Evolutionary conservation across 1,284 basidiomycete genomes (phyloP), one percentile per base, ranked within the genome.

Genomic region (Tylopilus orsonianus): DNA sequence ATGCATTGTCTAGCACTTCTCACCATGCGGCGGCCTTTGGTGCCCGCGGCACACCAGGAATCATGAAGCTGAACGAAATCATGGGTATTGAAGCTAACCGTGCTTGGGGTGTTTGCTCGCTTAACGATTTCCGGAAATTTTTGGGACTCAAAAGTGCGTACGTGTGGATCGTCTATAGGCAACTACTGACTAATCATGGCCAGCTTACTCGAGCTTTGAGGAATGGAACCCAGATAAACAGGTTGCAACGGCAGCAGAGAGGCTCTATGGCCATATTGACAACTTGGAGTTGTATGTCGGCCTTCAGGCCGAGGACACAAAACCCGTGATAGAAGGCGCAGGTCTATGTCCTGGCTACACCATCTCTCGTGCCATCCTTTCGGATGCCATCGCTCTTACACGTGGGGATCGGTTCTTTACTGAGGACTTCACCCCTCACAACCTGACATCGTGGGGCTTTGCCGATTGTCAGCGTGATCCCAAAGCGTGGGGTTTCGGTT

Each of bases 281-380:
- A 77, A 85, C 56, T 77, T 95, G 47, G 91, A 95, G 66, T 75
- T 94, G 8, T 93, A 93, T 57, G 81, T 83, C 34, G 87, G 87
- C 40, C 72, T 90, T 19, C 82, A 84, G 56, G 80, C 72, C 1
- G 87, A 90, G 59, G 79, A 85, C 52, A 74, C 84, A 4, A 94
- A 93, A 66, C 86, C 84, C 8, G 72, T 87, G 42, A 77, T 85
- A 26, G 80, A 83, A 0, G 89, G 90, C 41, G 86, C 88, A 45
- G 92, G 92, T 50, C 76, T 90, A 45, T 90, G 90, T 67, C 88
- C 89, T 52, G 80, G 85, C 9, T 93, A 89, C 68, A 94, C 93
- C 8, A 83, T 91, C 60, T 87, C 85, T 57, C 81, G 92, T 33
- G 92, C 90, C 13, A 95, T 95, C 59, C 80, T 95, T 32, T 82